Evolutionary conservation across 116 monocot genomes (phyloP), one percentile per base, ranked within the genome.

Genomic region (Iris pallida): DNA sequence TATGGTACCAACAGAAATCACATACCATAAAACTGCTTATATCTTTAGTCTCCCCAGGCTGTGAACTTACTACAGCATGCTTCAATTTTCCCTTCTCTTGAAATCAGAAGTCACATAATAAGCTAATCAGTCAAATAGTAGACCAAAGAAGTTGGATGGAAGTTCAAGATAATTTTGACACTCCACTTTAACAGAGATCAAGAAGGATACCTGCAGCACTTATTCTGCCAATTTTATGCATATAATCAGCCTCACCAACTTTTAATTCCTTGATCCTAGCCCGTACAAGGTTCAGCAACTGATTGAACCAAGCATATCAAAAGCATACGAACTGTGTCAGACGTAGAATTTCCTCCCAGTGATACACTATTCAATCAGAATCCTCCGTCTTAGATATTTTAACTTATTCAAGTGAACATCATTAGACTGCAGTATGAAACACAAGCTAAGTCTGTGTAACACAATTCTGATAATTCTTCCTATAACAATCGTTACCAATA

Each of bases 81-180:
- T 79, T 95, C 70, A 88, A 52, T 74, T 88, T 90, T 78, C 95
- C 90, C 71, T 95, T 95, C 68, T 88, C 94, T 94, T 60, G 47
- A 76, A 77, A 65, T 54, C 16, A 43, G 5, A 20, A 49, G 17
- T n/a, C 49, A 68, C 30, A 63, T n/a, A 17, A 55, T 18, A 41
- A 46, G 12, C 45, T 30, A 42, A 45, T 0, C 12, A 20, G 49
- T 42, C 6, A 57, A 68, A 45, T 19, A 61, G 42, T 59, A 20
- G 5, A 54, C 3, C 15, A 20, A 2, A 68, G 10, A 45, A 16
- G 5, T 5, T 42, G 46, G 7, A 4, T 42, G 55, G 20, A 76
- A 18, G 4, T 57, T 43, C 42, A 7, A 51, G 13, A 47, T 41
- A 54, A 7, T 0, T 9, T 54, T 40, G n/a, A 67, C 43, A 54